Conservation (phyloP, 1,284 basidiomycete genomes). For the Malassezia vespertilionis region DNA sequence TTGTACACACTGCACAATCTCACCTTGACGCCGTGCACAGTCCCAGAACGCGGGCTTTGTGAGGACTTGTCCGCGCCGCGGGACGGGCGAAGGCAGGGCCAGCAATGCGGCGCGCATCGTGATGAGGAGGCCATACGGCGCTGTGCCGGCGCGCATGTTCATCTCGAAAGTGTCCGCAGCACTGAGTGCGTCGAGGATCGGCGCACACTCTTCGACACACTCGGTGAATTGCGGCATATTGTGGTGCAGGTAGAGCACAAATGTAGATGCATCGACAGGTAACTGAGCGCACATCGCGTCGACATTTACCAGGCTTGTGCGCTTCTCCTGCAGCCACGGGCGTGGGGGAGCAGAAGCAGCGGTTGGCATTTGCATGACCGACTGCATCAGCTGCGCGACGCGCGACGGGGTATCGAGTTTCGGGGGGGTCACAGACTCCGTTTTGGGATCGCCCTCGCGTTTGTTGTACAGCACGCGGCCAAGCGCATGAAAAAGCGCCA, state of each 20-base stretch:
- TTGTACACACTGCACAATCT: too few species aligned
- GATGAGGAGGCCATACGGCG: conserved; percentile 64
- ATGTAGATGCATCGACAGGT: conserved; percentile 77
- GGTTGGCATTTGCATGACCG: background rate
- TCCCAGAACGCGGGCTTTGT: conserved; percentile 53
- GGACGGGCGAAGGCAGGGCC: conserved; percentile 72
- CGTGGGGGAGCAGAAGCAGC: background rate
- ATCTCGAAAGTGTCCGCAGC: conserved; percentile 65
- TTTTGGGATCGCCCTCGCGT: conserved; percentile 53
- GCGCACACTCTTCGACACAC: conserved; percentile 64
- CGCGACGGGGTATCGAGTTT: too few species aligned
- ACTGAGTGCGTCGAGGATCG: conserved; percentile 66
- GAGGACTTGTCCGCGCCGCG: conserved; percentile 61
- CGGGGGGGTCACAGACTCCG: background rate
- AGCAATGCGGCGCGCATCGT: conserved; percentile 67
- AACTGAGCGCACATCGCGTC: conserved; percentile 63
- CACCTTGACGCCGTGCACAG: conserved; percentile 8
- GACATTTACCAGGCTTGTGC: conserved; percentile 6
- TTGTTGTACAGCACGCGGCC: conserved; percentile 94
- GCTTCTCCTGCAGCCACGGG: background rate
- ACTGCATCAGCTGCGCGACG: background rate
- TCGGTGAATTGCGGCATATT: conserved; percentile 76
- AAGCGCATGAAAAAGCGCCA: conserved; percentile 81
- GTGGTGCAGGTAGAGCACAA: conserved; percentile 82
- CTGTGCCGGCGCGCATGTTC: conserved; percentile 43